Evolutionary conservation across 2,329 filamentous ascomycete genomes (phyloP).

Genomic region (Microcera coccophila): DNA sequence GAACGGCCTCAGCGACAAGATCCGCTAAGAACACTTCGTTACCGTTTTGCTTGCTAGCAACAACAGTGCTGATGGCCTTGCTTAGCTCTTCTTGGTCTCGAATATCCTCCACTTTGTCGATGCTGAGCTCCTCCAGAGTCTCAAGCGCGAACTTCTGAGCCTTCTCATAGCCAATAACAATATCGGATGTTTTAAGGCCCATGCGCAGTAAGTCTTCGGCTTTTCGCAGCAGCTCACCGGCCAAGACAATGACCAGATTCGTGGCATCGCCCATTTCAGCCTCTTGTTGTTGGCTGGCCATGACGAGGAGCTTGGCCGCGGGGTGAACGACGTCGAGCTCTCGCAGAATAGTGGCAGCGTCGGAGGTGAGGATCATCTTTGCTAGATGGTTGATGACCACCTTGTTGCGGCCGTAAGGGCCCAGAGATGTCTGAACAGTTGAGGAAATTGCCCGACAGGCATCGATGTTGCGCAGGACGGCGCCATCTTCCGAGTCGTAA

Average conservation of each 20-base stretch:
- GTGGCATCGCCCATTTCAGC: slow-evolving; percentile 98
- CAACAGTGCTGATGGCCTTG: slow-evolving; percentile 93
- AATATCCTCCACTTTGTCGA: slow-evolving; percentile 87
- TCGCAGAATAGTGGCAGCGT: slow-evolving; percentile 93
- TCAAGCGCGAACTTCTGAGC: slow-evolving; percentile 86
- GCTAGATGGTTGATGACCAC: slow-evolving; percentile 99
- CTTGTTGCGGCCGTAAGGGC: slow-evolving; percentile 97
- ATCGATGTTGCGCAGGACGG: slow-evolving; percentile 96
- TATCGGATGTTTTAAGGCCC: slow-evolving; percentile 98
- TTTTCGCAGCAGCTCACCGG: slow-evolving; percentile 92
- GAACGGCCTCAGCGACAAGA: slow-evolving; percentile 78
- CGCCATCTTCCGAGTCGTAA: slow-evolving; percentile 98
- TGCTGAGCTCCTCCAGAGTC: slow-evolving; percentile 78
- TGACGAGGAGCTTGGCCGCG: slow-evolving; percentile 93
- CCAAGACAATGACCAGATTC: slow-evolving; percentile 93
- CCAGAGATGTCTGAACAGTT: slow-evolving; percentile 94
- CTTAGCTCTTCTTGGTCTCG: slow-evolving; percentile 76
- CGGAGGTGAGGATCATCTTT: slow-evolving; percentile 99
- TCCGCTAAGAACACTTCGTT: slow-evolving; percentile 83
- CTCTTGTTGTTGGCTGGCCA: slow-evolving; percentile 99
- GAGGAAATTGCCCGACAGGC: slow-evolving; percentile 93
- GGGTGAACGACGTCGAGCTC: slow-evolving; percentile 98
- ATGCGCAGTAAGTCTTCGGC: slow-evolving; percentile 94
- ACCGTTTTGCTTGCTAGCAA: slow-evolving; percentile 94
- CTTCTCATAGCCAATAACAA: slow-evolving; percentile 92